phyloP scores from a whole-genome alignment of 2,329 filamentous ascomycete genomes.

The Paecilomyces variotii region DNA sequence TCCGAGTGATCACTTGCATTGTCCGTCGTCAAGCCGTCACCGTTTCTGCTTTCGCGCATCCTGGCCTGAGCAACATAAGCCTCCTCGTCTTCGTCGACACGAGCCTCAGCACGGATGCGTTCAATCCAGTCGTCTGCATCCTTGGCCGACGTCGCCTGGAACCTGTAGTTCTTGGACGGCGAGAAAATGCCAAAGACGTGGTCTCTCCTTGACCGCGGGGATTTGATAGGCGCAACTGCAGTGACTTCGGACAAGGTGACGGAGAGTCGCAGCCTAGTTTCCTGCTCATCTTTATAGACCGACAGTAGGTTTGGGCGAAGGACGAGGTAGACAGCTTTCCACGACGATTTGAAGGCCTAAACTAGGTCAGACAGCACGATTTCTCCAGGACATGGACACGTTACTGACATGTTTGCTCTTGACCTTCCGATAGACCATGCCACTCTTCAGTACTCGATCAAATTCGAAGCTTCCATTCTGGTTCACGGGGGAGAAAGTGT shows the following conservation, averaged over 20 bases:
- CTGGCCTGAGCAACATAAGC: slow-evolving; percentile 53
- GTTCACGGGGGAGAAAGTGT: slow-evolving; percentile 76
- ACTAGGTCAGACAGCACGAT: not conserved
- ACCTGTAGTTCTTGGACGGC: slow-evolving; percentile 81
- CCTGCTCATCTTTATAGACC: slow-evolving; percentile 86
- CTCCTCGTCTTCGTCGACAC: slow-evolving; percentile 81
- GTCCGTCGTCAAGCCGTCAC: slow-evolving; percentile 23
- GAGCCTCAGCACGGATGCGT: slow-evolving; percentile 67
- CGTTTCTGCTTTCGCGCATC: slow-evolving; percentile 11
- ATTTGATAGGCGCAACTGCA: slow-evolving; percentile 79
- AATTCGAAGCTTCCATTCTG: slow-evolving; percentile 95
- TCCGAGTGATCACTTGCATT: slow-evolving; percentile 38
- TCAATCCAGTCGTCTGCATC: slow-evolving; percentile 85
- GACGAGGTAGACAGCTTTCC: slow-evolving; percentile 85
- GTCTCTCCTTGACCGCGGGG: slow-evolving; percentile 76
- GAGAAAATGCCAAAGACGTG: slow-evolving; percentile 92
- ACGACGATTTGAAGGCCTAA: slow-evolving; percentile 55
- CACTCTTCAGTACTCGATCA: slow-evolving; percentile 85
- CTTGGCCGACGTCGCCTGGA: slow-evolving; percentile 64
- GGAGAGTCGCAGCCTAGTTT: slow-evolving; percentile 82
- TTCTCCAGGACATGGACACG: slow-evolving; percentile 10
- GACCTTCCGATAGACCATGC: slow-evolving; percentile 77
- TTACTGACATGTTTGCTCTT: slow-evolving; percentile 77
- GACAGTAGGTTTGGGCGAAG: slow-evolving; percentile 83
- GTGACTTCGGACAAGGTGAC: slow-evolving; percentile 84